Evolutionary conservation across 495 filamentous ascomycete species (phyloP).

Genomic region (Hypoxylon trugodes): DNA sequence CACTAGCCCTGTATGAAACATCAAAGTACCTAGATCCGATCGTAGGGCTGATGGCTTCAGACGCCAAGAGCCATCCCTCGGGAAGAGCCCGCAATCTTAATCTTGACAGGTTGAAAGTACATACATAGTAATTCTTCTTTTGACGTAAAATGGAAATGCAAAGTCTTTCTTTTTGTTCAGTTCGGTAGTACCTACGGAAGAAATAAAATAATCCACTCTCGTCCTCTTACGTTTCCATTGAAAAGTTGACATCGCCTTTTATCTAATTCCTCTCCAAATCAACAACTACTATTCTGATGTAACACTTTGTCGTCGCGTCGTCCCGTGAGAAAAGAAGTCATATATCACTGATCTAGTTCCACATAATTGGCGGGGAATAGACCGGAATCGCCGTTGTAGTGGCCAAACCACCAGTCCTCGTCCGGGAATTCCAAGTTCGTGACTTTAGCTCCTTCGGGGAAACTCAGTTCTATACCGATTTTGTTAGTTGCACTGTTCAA

Average conservation of each 20-base stretch:
- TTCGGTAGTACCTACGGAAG: constrained; percentile 25
- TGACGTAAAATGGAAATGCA: constrained; percentile 2
- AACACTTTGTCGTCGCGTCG: constrained; percentile 2
- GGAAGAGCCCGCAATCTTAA: background rate
- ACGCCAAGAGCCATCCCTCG: constrained; percentile 14
- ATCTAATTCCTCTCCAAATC: constrained; percentile 29
- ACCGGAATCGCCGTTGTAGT: constrained; percentile 78
- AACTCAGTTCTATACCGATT: constrained; percentile 74
- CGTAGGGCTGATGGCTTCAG: constrained; percentile 34
- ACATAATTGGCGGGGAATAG: constrained; percentile 95
- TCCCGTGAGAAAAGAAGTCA: background rate
- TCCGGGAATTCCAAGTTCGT: constrained; percentile 85
- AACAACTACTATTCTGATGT: constrained; percentile 7
- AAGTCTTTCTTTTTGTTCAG: constrained; percentile 20
- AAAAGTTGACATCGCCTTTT: constrained; percentile 1
- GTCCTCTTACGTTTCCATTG: constrained; percentile 13
- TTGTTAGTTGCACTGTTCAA: constrained; percentile 30
- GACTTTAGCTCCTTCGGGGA: constrained; percentile 88
- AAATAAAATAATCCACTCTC: constrained; percentile 21
- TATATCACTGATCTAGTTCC: constrained; percentile 64
- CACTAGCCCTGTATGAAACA: constrained; percentile 7
- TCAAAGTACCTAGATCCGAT: constrained; percentile 22
- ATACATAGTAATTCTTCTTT: background rate
- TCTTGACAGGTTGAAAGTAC: background rate
- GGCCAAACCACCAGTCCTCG: constrained; percentile 97